Evolutionary conservation across 257 asterid genomes (phyloP).

Genomic region (Salvia hispanica): DNA sequence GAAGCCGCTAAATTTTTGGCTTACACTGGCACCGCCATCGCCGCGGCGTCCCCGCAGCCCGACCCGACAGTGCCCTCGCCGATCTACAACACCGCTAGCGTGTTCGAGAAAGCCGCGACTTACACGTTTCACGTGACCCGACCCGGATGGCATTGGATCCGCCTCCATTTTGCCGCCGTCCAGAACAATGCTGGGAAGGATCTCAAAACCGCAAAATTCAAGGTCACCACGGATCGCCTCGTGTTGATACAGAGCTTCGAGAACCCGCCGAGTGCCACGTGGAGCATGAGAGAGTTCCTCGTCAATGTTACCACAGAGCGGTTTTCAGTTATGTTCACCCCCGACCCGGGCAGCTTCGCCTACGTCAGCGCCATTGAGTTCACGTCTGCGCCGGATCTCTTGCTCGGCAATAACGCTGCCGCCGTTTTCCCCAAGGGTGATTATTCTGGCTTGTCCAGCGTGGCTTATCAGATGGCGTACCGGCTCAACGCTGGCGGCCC

Average conservation of each 20-base stretch:
- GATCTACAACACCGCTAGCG: conserved; percentile 55
- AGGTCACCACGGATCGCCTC: conserved; percentile 41
- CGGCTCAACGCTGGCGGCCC: conserved; percentile 64
- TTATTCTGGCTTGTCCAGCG: conserved; percentile 31
- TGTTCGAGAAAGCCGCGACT: conserved; percentile 54
- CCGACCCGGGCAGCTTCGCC: conserved; percentile 47
- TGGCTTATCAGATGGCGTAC: conserved; percentile 45
- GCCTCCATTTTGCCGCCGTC: conserved; percentile 66
- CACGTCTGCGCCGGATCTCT: conserved; percentile 49
- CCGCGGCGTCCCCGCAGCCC: conserved; percentile 36
- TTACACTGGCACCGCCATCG: conserved; percentile 43
- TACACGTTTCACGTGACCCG: conserved; percentile 63
- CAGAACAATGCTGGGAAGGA: conserved; percentile 37
- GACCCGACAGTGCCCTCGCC: conserved; percentile 42
- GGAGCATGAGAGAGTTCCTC: conserved; percentile 42
- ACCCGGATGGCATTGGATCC: conserved; percentile 88
- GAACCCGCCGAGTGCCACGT: neutral
- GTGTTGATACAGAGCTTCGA: conserved; percentile 42
- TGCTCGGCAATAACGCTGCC: conserved; percentile 39
- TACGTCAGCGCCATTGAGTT: conserved; percentile 56
- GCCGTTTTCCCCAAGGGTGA: conserved; percentile 48
- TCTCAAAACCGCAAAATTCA: conserved; percentile 43
- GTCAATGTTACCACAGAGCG: conserved; percentile 49
- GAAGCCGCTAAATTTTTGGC: conserved; percentile 43
- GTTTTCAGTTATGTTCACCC: conserved; percentile 39